phyloP scores from a whole-genome alignment of 2,329 filamentous ascomycete genomes.

The Cladosporium sp. region DNA sequence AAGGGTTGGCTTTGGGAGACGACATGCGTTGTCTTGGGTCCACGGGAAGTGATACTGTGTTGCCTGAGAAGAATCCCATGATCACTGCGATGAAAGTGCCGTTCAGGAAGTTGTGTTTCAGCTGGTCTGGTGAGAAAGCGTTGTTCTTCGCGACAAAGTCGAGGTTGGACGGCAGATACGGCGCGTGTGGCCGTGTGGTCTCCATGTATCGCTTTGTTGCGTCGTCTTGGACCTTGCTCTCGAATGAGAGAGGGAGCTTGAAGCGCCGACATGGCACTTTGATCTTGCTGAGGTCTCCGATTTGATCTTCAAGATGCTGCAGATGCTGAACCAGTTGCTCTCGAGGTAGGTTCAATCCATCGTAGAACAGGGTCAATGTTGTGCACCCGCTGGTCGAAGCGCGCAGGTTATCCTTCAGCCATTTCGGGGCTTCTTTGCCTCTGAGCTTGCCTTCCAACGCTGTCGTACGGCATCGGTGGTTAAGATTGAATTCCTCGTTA shows the following conservation, averaged over 20 bases:
- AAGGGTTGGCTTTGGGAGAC: constrained; percentile 60
- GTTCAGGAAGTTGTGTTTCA: constrained; percentile 55
- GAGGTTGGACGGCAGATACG: constrained; percentile 65
- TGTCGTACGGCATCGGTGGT: constrained; percentile 58
- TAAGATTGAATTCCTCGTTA: constrained; percentile 57
- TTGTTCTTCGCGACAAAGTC: constrained; percentile 60
- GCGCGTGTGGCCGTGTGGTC: constrained; percentile 62
- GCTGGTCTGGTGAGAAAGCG: constrained; percentile 52
- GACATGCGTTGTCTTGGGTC: constrained; percentile 57
- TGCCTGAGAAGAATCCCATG: constrained; percentile 59
- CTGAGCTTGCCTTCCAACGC: constrained; percentile 54
- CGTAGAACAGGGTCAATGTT: constrained; percentile 46
- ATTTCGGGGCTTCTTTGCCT: constrained; percentile 42
- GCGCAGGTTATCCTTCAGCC: constrained; percentile 46
- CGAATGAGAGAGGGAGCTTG: constrained; percentile 47
- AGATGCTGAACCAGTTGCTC: constrained; percentile 42
- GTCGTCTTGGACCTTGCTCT: constrained; percentile 48
- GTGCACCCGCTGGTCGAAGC: constrained; percentile 57
- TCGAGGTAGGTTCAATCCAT: constrained; percentile 42
- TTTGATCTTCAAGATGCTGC: constrained; percentile 43
- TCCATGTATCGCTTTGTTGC: constrained; percentile 63
- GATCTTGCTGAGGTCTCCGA: constrained; percentile 45
- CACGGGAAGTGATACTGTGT: constrained; percentile 55
- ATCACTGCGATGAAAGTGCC: constrained; percentile 55
- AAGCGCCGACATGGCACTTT: constrained; percentile 48